A percentile compares a stretch with the other conserved stretches of the same genome.
These are phyloP conservation scores for Diaporthe nobilis DNA, from an alignment of 2,329 filamentous ascomycete genomes.

Conservation along the genomic window DNA sequence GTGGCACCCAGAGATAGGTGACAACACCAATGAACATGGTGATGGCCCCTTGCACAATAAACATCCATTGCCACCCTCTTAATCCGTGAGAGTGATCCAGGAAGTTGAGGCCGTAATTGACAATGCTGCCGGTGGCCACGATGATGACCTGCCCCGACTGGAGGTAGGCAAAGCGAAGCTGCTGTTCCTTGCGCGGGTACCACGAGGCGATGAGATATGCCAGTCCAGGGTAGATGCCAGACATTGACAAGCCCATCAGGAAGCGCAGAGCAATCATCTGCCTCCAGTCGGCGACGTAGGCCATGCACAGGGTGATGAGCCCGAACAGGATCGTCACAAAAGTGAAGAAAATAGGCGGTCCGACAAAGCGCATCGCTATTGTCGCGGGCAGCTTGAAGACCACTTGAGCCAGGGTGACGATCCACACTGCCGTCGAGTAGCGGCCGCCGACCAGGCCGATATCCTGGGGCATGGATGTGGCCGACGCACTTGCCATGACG, in stretches of 20 bases:
- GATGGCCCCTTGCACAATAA: constrained; percentile 75
- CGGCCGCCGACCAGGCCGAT: constrained; percentile 74
- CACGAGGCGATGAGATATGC: constrained; percentile 63
- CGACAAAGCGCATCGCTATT: constrained; percentile 74
- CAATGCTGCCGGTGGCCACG: constrained; percentile 75
- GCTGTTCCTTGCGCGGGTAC: constrained; percentile 75
- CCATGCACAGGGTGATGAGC: constrained; percentile 76
- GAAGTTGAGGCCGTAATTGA: constrained; percentile 79
- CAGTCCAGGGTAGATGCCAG: constrained; percentile 65
- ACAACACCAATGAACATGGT: constrained; percentile 70
- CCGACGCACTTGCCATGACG: constrained; percentile 78
- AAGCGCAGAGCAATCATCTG: constrained; percentile 79
- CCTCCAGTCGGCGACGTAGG: constrained; percentile 76
- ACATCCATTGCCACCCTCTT: constrained; percentile 79
- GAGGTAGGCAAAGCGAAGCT: constrained; percentile 75
- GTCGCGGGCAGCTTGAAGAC: constrained; percentile 79
- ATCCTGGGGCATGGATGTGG: constrained; percentile 77
- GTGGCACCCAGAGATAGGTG: constrained; percentile 80
- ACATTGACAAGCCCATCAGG: constrained; percentile 75
- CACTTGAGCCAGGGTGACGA: constrained; percentile 79
- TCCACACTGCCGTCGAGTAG: constrained; percentile 80
- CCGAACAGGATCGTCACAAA: constrained; percentile 73
- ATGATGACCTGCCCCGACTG: constrained; percentile 76
- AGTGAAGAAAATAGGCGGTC: constrained; percentile 74
- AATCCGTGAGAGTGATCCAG: constrained; percentile 69